These are phyloP conservation scores for Sclerotinia borealis DNA, from an alignment of 2,329 filamentous ascomycete species.

Conservation along the genomic window DNA sequence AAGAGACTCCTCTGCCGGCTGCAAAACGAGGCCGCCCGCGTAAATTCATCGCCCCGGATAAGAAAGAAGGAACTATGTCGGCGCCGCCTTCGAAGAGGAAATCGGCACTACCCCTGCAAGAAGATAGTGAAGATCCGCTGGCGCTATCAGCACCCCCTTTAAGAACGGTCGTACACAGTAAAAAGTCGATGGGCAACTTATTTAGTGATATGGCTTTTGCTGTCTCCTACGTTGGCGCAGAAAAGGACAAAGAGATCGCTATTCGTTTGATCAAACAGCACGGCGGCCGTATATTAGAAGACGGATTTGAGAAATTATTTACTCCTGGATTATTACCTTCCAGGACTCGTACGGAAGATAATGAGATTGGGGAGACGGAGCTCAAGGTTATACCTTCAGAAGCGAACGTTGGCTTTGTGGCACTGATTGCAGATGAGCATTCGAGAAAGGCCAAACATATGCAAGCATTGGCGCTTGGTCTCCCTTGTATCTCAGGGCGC, in stretches of 20 bases:
- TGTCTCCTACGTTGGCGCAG: slow-evolving; percentile 60
- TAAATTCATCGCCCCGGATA: not conserved
- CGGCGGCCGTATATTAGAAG: slow-evolving; percentile 65
- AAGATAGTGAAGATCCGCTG: slow-evolving; percentile 25
- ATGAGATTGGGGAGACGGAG: slow-evolving; percentile 21
- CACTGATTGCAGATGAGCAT: slow-evolving; percentile 78
- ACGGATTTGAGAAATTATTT: slow-evolving; percentile 80
- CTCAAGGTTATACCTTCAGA: slow-evolving; percentile 51
- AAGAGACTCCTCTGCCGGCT: not conserved
- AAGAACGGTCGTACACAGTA: not conserved
- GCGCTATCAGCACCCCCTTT: slow-evolving; percentile 10
- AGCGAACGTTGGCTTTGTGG: slow-evolving; percentile 64
- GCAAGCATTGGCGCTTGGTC: slow-evolving; percentile 82
- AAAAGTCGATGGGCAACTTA: slow-evolving; percentile 33
- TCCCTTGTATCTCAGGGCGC: slow-evolving; percentile 76
- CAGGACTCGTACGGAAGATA: slow-evolving; percentile 15
- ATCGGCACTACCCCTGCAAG: slow-evolving; percentile 12
- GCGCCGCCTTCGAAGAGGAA: slow-evolving; percentile 22
- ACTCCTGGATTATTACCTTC: slow-evolving; percentile 32
- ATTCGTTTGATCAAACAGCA: slow-evolving; percentile 59
- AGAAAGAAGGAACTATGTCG: slow-evolving; percentile 3
- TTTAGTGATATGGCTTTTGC: slow-evolving; percentile 86
- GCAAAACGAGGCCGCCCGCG: not conserved
- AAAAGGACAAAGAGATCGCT: slow-evolving; percentile 49
- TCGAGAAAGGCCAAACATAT: slow-evolving; percentile 88